Conservation (phyloP, 2,329 filamentous ascomycete genomes). For the Plectosphaerella cucumerina region DNA sequence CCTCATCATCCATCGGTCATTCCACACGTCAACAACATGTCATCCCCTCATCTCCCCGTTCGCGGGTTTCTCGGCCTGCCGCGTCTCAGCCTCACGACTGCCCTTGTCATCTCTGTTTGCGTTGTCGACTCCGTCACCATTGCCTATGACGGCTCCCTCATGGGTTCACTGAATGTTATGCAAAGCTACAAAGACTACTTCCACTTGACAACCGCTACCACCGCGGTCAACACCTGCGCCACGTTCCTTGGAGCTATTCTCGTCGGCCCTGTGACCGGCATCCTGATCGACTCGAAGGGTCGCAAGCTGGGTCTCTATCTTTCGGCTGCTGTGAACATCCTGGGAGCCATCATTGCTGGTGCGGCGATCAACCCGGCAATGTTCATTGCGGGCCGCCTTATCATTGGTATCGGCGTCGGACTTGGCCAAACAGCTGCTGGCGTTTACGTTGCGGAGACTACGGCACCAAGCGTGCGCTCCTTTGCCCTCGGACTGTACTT, state of each 20-base stretch:
- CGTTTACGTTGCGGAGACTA: background rate
- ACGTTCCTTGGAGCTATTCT: constrained; percentile 5
- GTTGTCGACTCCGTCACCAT: constrained; percentile 21
- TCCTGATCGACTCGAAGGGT: constrained; percentile 19
- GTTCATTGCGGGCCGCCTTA: constrained; percentile 34
- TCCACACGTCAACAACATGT: no score
- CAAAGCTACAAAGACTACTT: constrained; percentile 7
- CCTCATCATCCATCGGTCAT: no score
- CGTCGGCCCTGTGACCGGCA: constrained; percentile 4
- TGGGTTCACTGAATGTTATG: constrained; percentile 18
- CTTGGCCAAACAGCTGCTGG: background rate
- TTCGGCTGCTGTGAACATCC: constrained; percentile 23
- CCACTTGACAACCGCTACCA: constrained; percentile 7
- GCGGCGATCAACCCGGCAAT: constrained; percentile 38
- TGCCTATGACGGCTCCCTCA: constrained; percentile 26
- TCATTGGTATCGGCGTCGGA: constrained; percentile 32
- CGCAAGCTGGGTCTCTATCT: constrained; percentile 17
- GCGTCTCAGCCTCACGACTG: no score
- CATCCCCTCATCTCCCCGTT: no score
- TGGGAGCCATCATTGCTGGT: constrained; percentile 34
- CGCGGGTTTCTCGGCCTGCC: no score
- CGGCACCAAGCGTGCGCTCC: background rate
- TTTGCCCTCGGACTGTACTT: background rate
- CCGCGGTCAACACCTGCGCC: constrained; percentile 6
- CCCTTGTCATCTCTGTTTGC: constrained; percentile 18